Evolutionary conservation across 352 stramenopile genomes (phyloP).

Genomic region (Globisporangium sylvaticum): DNA sequence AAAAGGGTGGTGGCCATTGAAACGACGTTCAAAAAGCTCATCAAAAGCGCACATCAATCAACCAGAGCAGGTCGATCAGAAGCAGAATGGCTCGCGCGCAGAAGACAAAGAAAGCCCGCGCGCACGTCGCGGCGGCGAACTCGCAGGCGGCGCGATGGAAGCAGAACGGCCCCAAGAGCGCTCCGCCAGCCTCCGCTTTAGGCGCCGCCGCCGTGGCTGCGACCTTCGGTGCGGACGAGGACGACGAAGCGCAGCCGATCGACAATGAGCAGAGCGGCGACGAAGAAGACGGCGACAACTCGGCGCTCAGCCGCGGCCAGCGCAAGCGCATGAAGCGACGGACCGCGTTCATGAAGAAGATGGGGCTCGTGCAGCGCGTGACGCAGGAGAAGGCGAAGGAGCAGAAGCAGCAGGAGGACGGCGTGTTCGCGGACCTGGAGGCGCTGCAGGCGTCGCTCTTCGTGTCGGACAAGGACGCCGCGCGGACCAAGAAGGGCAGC

Average conservation of each 20-base stretch:
- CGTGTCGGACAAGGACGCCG: slow-evolving; percentile 39
- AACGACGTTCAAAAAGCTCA: slow-evolving; percentile 5
- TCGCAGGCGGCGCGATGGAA: slow-evolving; percentile 24
- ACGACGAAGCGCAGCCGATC: slow-evolving; percentile 21
- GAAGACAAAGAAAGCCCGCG: slow-evolving; percentile 49
- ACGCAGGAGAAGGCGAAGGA: slow-evolving; percentile 44
- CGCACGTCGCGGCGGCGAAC: slow-evolving; percentile 47
- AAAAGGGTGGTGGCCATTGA: slow-evolving; percentile 14
- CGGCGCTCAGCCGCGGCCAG: slow-evolving; percentile 70
- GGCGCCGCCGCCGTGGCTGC: slow-evolving; percentile 57
- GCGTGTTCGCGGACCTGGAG: slow-evolving; percentile 67
- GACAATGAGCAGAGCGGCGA: slow-evolving; percentile 35
- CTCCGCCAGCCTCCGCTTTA: slow-evolving; percentile 19
- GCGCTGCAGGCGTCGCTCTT: slow-evolving; percentile 74
- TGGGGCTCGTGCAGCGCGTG: slow-evolving; percentile 76
- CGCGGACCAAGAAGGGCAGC: slow-evolving; percentile 21
- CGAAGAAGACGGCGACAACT: slow-evolving; percentile 23
- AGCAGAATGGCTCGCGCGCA: slow-evolving; percentile 39
- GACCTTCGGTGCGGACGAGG: slow-evolving; percentile 49
- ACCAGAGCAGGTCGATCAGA: neutral
- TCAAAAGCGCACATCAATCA: neutral
- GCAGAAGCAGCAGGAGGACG: slow-evolving; percentile 42
- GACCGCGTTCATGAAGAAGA: slow-evolving; percentile 81
- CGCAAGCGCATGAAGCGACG: slow-evolving; percentile 83
- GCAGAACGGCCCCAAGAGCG: slow-evolving; percentile 3